Conservation (phyloP, 2,329 filamentous ascomycete species). For the Alternaria solani region DNA sequence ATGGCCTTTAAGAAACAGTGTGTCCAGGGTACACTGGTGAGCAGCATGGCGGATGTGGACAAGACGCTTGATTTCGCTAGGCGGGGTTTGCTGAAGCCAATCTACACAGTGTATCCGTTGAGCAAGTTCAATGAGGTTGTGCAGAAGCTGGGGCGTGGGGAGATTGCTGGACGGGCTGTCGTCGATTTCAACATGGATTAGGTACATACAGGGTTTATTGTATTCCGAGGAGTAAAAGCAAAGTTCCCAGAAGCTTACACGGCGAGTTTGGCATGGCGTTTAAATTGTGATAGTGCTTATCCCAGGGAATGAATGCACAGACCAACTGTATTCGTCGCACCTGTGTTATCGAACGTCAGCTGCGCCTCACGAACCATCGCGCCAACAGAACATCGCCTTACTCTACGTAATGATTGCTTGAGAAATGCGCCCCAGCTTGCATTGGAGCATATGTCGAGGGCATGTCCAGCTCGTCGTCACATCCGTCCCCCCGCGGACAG, state of each 20-base stretch:
- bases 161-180: slow-evolving; percentile 63
- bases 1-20: slow-evolving; percentile 49
- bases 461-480: slow-evolving; percentile 51
- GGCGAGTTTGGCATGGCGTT: background rate
- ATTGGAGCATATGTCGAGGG: slow-evolving; percentile 43
- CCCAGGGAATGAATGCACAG: slow-evolving; percentile 16
- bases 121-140: slow-evolving; percentile 61
- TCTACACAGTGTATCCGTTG: slow-evolving; percentile 59
- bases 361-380: slow-evolving; percentile 14
- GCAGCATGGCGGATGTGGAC: slow-evolving; percentile 58
- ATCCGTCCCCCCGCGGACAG: slow-evolving; percentile 45
- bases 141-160: slow-evolving; percentile 58
- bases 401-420: slow-evolving; percentile 31
- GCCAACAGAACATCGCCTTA: background rate
- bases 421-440: slow-evolving; percentile 36
- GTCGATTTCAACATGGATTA: slow-evolving; percentile 60
- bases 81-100: slow-evolving; percentile 59
- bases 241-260: background rate
- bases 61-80: slow-evolving; percentile 59
- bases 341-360: slow-evolving; percentile 28
- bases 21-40: slow-evolving; percentile 53
- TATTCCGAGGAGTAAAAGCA: background rate
- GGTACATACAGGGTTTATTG: background rate
- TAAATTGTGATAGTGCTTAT: background rate
- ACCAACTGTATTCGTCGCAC: slow-evolving; percentile 16